phyloP scores from a whole-genome alignment of 129 eudicot genomes.

The Logfia minima region DNA sequence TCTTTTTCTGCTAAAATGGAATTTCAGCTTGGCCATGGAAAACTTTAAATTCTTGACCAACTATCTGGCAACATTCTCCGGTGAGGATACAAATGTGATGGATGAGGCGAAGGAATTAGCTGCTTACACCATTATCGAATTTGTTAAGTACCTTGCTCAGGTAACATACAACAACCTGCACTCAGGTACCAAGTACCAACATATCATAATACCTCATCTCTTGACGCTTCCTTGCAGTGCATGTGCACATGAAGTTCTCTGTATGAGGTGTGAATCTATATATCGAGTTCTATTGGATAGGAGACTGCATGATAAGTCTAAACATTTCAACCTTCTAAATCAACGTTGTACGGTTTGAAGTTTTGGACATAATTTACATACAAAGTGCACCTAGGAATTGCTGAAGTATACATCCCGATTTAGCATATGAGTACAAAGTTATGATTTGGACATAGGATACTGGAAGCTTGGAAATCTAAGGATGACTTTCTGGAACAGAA shows the following conservation, averaged over 20 bases:
- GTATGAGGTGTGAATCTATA: neutral
- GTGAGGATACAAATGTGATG: conserved; percentile 53
- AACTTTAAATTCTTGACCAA: conserved; percentile 62
- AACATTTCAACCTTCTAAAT: too few species aligned
- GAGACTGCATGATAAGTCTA: neutral
- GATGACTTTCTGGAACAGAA: neutral
- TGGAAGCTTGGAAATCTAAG: neutral
- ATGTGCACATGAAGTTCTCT: neutral
- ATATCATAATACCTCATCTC: neutral
- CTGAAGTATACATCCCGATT: neutral
- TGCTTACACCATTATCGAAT: conserved; percentile 58
- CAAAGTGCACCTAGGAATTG: neutral
- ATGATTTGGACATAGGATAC: neutral
- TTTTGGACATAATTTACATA: neutral
- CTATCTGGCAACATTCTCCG: conserved; percentile 79
- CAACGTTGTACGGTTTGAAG: neutral
- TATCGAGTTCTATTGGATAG: neutral
- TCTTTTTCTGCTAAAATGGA: conserved; percentile 12
- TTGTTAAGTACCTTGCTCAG: conserved; percentile 88
- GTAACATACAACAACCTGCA: conserved; percentile 2
- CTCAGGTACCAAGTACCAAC: neutral
- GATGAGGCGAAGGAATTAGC: conserved; percentile 84
- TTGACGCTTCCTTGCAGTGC: neutral
- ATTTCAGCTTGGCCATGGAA: conserved; percentile 73
- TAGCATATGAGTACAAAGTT: too few species aligned